Conservation (phyloP, 441 rosid genomes). For the Bocquillonia castaneifolia region DNA sequence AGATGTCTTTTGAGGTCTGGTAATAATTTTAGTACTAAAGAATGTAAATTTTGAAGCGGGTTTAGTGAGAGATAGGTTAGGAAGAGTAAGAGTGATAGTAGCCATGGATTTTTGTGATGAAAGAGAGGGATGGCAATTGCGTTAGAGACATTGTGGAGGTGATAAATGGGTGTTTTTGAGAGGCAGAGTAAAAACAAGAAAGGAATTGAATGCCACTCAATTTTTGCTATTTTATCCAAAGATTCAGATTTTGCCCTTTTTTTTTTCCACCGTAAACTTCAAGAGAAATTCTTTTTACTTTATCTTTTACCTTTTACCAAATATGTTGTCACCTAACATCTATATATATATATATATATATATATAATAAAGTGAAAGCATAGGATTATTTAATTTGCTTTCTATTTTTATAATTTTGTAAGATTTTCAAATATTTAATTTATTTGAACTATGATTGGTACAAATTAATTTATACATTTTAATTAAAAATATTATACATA, state of each 20-base stretch:
- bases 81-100: slow-evolving; percentile 14
- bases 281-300: too few relatives aligned
- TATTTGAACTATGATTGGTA: too few relatives aligned
- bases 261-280: background rate
- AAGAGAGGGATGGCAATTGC: background rate
- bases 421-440: too few relatives aligned
- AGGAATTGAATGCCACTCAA: slow-evolving; percentile 22
- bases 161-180: background rate
- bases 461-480: too few relatives aligned
- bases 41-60: slow-evolving; percentile 25
- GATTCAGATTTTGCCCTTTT: background rate
- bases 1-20: slow-evolving; percentile 21
- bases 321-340: too few relatives aligned
- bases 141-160: slow-evolving; percentile 3
- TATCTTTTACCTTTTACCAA: too few relatives aligned
- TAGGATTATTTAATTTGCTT: too few relatives aligned
- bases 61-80: slow-evolving; percentile 15
- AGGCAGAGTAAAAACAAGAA: background rate
- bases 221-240: slow-evolving; percentile 15
- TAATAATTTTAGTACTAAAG: slow-evolving; percentile 16
- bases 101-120: slow-evolving; percentile 22
- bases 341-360: too few relatives aligned
- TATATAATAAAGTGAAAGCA: too few relatives aligned
- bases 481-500: too few relatives aligned
- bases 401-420: too few relatives aligned